Base-by-base conservation (phyloP, 208 protist species). In the Leishmania gerbilli region DNA sequence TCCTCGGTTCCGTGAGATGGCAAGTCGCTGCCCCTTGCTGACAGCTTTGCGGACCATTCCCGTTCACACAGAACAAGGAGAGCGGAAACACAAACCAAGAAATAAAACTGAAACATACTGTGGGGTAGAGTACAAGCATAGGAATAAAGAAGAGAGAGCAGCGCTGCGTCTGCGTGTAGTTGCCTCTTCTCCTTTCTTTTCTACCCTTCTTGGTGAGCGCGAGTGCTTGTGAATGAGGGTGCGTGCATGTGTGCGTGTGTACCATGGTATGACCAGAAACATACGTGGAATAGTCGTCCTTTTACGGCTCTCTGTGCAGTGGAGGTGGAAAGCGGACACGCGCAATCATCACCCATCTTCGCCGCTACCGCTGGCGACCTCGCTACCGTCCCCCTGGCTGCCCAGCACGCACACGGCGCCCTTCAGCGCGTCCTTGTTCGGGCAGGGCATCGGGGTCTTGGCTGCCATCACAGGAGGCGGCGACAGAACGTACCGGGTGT, bases 401-500 rank as follows among this genome's bases (percentile, higher is more conserved):
- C 76, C 72, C 69, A 85, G 65, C 34, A 71, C 83, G 68, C 78
- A 80, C n/a, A 80, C 49, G 1, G 72, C 78, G 47, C 62, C 74
- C 77, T 82, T 47, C 77, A 84, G 74, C 5, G 77, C 65, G 34
- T 82, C 45, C 67, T 82, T 69, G 53, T 58, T 17, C 2, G 77
- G 64, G 71, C 60, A 84, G 11, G 60, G 45, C 13, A 37, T 72
- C 37, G 34, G 40, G 34, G 7, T 49, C 55, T 72, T 58, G 1
- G 64, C 37, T 56, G 13, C 6, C 37, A 37, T 34, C 53, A 13
- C 58, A 42, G 69, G 56, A 55, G 56, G 9, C 7, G 76, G 76
- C 60, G 81, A 56, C 69, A 80, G 42, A 53, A 80, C 69, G 45
- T 85, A 85, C 40, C 91, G 91, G 2, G 81, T 88, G 67, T 98